These are phyloP conservation scores for Cyberlindnera euphorbiiphila DNA, from an alignment of 805 yeast genomes.

Conservation along the genomic window DNA sequence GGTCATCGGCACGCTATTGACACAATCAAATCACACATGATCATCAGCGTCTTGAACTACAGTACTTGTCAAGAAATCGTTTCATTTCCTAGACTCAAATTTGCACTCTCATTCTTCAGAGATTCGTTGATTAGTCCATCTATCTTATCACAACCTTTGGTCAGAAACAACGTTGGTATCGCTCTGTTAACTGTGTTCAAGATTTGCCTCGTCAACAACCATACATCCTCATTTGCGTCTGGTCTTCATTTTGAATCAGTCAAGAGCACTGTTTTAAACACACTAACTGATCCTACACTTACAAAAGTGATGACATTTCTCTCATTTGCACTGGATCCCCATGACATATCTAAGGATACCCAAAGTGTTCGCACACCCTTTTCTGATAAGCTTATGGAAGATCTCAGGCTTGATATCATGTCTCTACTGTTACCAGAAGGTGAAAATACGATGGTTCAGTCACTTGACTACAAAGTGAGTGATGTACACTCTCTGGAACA, in stretches of 20 bases:
- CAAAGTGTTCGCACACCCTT: conserved; percentile 12
- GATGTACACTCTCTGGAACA: conserved; percentile 1
- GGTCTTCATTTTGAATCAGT: conserved; percentile 12
- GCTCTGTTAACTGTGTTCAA: conserved; percentile 10
- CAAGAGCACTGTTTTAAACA: background rate
- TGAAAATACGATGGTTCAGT: background rate
- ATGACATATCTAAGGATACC: background rate
- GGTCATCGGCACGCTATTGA: conserved; percentile 13
- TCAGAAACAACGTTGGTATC: conserved; percentile 9
- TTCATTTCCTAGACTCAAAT: conserved; percentile 14
- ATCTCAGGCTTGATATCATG: conserved; percentile 14
- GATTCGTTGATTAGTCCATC: conserved; percentile 5
- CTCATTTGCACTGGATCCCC: conserved; percentile 7
- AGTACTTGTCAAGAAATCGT: conserved; percentile 17
- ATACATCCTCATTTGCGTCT: conserved; percentile 4
- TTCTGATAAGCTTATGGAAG: conserved; percentile 18
- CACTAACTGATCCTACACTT: conserved; percentile 8
- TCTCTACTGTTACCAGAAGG: background rate
- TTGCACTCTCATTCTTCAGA: conserved; percentile 13
- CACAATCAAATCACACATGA: conserved; percentile 22
- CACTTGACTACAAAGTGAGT: background rate
- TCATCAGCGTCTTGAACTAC: conserved; percentile 17
- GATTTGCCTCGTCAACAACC: conserved; percentile 3
- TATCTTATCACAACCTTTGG: conserved; percentile 9
- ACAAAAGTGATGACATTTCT: conserved; percentile 14